Conservation (phyloP, 768 basidiomycete genomes). For the Gymnopilus dilepis region DNA sequence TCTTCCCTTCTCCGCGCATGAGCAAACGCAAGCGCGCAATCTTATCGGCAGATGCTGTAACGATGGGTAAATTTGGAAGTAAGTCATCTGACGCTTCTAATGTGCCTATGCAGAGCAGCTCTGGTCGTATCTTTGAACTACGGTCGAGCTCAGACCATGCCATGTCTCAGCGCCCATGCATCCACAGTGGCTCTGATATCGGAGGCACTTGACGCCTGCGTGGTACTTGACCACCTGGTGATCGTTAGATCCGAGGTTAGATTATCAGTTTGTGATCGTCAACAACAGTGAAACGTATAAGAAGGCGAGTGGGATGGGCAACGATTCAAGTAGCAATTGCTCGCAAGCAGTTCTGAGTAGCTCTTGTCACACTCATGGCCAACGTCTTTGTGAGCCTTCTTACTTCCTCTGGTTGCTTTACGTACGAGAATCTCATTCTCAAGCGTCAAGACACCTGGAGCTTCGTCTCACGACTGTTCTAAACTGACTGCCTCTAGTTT, state of each 20-base stretch:
- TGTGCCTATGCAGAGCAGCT: not conserved
- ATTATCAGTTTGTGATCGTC: conserved; percentile 6
- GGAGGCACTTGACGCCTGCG: conserved; percentile 2
- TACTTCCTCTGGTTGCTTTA: not conserved
- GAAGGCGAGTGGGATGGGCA: not conserved
- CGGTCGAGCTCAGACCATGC: not conserved
- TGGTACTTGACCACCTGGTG: not conserved
- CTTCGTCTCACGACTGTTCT: not conserved
- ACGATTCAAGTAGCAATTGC: not conserved
- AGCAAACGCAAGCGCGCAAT: not conserved
- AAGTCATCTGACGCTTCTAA: conserved; percentile 1
- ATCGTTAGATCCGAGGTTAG: conserved; percentile 4
- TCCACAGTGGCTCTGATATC: not conserved
- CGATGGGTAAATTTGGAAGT: not conserved
- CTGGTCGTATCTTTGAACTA: not conserved
- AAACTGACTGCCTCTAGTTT: conserved; percentile 49
- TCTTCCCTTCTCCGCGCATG: not conserved
- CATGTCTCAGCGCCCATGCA: conserved; percentile 4
- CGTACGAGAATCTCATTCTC: not conserved
- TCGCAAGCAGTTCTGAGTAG: conserved; percentile 8
- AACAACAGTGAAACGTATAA: conserved; percentile 9
- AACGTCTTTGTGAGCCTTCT: conserved; percentile 32
- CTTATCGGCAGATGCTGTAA: not conserved
- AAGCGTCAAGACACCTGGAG: not conserved
- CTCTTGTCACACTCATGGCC: conserved; percentile 31